phyloP scores from a whole-genome alignment of 2,329 filamentous ascomycete genomes.

The Pseudogymnoascus sp. region DNA sequence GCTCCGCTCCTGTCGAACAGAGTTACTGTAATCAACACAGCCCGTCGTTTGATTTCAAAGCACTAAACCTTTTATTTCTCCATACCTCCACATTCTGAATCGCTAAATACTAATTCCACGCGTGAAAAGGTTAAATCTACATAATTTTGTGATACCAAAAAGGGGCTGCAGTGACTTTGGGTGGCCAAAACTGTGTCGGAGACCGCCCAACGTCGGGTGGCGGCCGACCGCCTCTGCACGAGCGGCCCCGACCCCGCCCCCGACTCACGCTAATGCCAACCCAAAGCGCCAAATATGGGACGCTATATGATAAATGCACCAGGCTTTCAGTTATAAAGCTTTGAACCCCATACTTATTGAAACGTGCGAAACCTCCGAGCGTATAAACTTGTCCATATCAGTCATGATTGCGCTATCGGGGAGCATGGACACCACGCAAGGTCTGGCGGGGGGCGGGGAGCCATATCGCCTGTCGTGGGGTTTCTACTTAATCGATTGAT shows the following conservation, averaged over 20 bases:
- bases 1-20: background rate
- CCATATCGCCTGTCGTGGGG: background rate
- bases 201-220: background rate
- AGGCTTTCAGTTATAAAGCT: background rate
- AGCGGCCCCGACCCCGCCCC: slow-evolving; percentile 3
- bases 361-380: slow-evolving; percentile 2
- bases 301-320: background rate
- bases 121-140: too few relatives aligned
- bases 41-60: background rate
- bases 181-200: background rate
- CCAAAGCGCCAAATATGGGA: background rate
- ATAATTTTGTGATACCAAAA: background rate
- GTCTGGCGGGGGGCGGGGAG: background rate
- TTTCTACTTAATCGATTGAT: background rate
- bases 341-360: background rate
- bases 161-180: background rate
- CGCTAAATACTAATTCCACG: background rate
- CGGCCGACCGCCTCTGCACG: background rate
- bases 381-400: background rate
- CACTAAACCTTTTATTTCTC: background rate
- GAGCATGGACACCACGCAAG: background rate
- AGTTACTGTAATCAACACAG: background rate
- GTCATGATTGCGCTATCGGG: background rate
- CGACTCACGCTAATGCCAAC: background rate
- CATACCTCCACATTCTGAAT: background rate